phyloP scores from a whole-genome alignment of 805 yeast genomes.

The Zygoascus ofunaensis region DNA sequence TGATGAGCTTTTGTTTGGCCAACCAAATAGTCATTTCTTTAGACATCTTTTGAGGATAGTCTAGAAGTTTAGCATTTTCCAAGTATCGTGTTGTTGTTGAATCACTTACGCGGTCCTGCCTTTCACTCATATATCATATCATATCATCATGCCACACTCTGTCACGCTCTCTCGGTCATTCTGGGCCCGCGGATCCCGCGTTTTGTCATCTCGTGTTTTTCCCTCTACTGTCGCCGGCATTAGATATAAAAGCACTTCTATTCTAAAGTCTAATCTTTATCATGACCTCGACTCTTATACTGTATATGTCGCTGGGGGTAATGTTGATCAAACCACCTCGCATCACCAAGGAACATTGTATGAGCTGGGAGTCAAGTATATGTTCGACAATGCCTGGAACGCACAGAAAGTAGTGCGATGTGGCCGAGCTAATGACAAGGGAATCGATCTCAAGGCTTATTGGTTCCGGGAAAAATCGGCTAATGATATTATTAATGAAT shows the following conservation, averaged over 20 bases:
- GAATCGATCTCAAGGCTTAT: conserved; percentile 45
- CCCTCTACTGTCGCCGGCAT: too few species aligned
- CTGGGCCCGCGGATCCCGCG: too few species aligned
- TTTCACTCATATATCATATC: too few species aligned
- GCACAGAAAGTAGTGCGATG: conserved; percentile 34
- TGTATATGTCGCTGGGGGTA: conserved; percentile 27
- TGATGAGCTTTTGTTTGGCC: too few species aligned
- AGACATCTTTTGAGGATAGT: too few species aligned
- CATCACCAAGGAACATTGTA: conserved; percentile 49
- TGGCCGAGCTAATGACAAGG: conserved; percentile 52
- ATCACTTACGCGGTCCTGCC: too few species aligned
- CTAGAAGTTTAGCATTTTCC: too few species aligned
- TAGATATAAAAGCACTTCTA: neutral
- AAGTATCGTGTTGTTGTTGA: too few species aligned
- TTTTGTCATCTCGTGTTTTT: too few species aligned
- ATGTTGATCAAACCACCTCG: conserved; percentile 37
- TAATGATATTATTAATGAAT: neutral
- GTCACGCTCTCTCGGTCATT: too few species aligned
- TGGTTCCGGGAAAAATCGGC: conserved; percentile 34
- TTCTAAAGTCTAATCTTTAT: conserved; percentile 13
- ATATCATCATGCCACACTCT: too few species aligned
- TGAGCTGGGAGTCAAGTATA: conserved; percentile 38
- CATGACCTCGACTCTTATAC: conserved; percentile 29
- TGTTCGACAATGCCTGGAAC: conserved; percentile 33
- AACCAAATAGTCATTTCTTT: too few species aligned